Evolutionary conservation across 768 basidiomycete species (phyloP).

Genomic region (Baorangia bicolor): DNA sequence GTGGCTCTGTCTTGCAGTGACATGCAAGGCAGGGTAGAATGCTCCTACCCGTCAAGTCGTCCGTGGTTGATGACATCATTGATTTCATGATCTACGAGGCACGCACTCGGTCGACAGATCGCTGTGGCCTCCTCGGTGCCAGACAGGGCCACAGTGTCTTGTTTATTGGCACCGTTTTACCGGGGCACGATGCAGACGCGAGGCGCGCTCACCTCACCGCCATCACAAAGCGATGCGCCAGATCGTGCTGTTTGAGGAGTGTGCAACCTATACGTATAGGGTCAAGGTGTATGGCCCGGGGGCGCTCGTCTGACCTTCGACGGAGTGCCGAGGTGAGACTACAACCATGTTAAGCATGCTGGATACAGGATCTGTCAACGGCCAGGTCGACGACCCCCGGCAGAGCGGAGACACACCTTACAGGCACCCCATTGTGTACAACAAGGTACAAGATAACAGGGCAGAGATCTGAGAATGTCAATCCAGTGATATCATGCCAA

Average conservation of each 20-base stretch:
- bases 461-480: not conserved
- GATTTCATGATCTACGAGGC: slow-evolving; percentile 3
- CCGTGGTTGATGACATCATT: not conserved
- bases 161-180: not conserved
- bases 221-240: not conserved
- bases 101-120: not conserved
- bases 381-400: not conserved
- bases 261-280: not conserved
- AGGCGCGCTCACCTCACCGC: not conserved
- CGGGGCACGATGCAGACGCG: not conserved
- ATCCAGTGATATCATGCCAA: not conserved
- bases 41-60: not conserved
- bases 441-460: not conserved
- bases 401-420: too few relatives aligned
- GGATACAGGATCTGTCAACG: too few relatives aligned
- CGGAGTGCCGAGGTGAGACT: not conserved
- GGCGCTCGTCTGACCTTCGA: not conserved
- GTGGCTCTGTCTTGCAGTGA: too few relatives aligned
- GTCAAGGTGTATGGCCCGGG: not conserved
- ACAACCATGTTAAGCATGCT: not conserved
- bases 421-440: too few relatives aligned
- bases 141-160: not conserved
- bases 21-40: too few relatives aligned
- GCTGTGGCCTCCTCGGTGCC: not conserved
- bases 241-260: not conserved